A percentile compares a stretch with the other conserved stretches of the same genome.
Conservation (phyloP, 202 grass and related monocot species). For the Dendrocalamus latiflorus region DNA sequence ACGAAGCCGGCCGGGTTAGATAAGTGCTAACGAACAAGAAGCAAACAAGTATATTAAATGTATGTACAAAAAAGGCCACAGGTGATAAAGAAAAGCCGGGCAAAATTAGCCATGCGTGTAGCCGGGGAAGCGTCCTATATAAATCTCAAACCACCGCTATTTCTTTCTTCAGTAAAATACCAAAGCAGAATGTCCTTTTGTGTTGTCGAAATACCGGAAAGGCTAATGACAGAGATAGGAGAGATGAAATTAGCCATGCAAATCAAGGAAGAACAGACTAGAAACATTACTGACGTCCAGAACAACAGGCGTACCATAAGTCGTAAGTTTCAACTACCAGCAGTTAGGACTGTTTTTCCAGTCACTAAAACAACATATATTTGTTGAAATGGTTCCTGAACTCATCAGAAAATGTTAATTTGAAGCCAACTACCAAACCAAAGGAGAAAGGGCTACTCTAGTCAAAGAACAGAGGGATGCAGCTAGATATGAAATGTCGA, state of each 20-base stretch:
- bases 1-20: too few species aligned
- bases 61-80: background rate
- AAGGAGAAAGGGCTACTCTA: background rate
- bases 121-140: background rate
- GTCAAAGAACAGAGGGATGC: background rate
- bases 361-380: background rate
- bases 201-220: background rate
- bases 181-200: background rate
- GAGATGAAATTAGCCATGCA: slow-evolving; percentile 13
- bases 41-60: slow-evolving; percentile 3
- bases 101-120: background rate
- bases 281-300: slow-evolving; percentile 13
- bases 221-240: slow-evolving; percentile 18
- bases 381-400: background rate
- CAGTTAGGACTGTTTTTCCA: background rate
- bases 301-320: background rate
- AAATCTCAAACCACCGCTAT: background rate
- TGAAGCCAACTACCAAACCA: background rate
- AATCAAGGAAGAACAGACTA: slow-evolving; percentile 15
- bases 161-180: slow-evolving; percentile 24
- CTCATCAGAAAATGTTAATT: background rate
- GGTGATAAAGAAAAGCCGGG: slow-evolving; percentile 7
- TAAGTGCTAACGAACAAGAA: background rate
- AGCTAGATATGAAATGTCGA: background rate
- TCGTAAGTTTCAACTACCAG: slow-evolving; percentile 18